phyloP scores from a whole-genome alignment of 352 stramenopile species.

The Globisporangium paroecandrum region DNA sequence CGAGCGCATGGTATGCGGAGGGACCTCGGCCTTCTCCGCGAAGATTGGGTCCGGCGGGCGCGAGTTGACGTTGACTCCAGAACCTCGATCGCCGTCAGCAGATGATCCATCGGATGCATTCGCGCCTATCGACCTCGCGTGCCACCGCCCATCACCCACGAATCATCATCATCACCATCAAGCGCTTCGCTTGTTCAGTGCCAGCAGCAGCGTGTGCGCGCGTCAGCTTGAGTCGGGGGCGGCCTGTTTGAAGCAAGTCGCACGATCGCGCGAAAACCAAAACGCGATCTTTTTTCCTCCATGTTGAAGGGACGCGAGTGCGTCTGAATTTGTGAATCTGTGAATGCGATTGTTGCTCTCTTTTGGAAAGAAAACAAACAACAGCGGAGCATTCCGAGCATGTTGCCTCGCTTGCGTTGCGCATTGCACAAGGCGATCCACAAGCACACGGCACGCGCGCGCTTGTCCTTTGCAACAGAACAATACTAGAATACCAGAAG shows the following conservation, averaged over 20 bases:
- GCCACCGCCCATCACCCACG: not conserved
- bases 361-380: not conserved
- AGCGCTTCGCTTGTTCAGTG: not conserved
- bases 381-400: not conserved
- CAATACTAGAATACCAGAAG: not conserved
- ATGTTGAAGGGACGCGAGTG: slow-evolving; percentile 1
- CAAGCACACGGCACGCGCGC: not conserved
- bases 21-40: not conserved
- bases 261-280: not conserved
- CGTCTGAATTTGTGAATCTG: not conserved
- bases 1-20: not conserved
- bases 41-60: not conserved
- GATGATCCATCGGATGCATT: not conserved
- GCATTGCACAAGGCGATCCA: not conserved
- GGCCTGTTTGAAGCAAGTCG: not conserved
- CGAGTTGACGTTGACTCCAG: not conserved
- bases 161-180: not conserved
- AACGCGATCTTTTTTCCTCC: slow-evolving; percentile 6
- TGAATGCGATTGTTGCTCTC: not conserved
- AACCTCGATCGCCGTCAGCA: not conserved
- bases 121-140: not conserved
- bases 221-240: not conserved
- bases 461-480: not conserved
- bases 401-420: not conserved
- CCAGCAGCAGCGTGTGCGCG: too few relatives aligned